Base-by-base conservation (phyloP, 2,329 filamentous ascomycete species). In the Botrytis paeoniae region DNA sequence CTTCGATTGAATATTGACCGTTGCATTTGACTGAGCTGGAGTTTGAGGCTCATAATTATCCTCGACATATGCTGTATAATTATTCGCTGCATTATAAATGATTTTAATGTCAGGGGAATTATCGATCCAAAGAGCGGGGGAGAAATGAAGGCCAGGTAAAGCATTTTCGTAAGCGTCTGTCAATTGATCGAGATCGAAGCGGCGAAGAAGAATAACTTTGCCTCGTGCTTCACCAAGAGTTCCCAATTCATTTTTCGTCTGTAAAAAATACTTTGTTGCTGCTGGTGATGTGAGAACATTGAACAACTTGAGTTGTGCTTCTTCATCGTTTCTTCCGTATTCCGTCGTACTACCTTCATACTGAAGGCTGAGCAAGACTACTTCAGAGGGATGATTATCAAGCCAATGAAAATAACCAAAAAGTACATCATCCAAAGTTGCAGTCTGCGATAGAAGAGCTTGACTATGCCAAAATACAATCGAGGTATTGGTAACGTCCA, bases 151-250 rank as follows among this genome's bases (percentile, higher is more conserved):
- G 0, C 85, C 85, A 0, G 85, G 85, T 9, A 87, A 75, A 0
- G 77, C 70, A 0, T 76, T 78, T n/a, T 81, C 80, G 73, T 83
- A 83, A 3, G 75, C 77, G 2, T 78, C 62, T 0, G 81, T 79
- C 4, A 85, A 75, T 10, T 80, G 75, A 70, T 90, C 87, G 71
- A 95, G 83, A 63, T 82, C 84, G 84, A 97, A 97, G 66, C 95
- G 91, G 41, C 95, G 90, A 69, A 98, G 83, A n/a, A 98, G 88
- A 14, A 97, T 89, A 77, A 97, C 91, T 80, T 92, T 93, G 43
- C 95, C 93, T 73, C 95, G 89, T 10, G 87, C 92, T 79, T 93
- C 89, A 77, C 92, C 92, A 10, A 98, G 87, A 2, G 85, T 89
- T 9, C 82, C 82, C 4, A 84, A 72, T n/a, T 79, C 74, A 61